These are phyloP conservation scores for Vickermania spadyakhi DNA, from an alignment of 208 protist genomes.

Conservation along the genomic window DNA sequence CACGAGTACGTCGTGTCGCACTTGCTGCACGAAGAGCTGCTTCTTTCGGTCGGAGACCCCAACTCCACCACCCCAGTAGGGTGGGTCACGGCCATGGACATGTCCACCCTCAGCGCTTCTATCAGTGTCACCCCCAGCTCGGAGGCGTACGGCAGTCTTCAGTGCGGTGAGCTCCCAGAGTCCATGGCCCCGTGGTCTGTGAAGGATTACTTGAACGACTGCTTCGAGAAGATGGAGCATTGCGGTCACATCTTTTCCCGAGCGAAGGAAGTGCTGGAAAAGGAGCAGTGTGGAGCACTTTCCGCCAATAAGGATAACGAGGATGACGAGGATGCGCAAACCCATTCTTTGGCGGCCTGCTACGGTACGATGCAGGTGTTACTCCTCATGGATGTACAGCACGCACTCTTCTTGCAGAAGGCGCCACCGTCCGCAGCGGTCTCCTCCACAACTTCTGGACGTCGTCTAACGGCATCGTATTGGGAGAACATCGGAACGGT, in stretches of 20 bases:
- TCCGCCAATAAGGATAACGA: neutral
- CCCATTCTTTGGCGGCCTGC: constrained; percentile 2
- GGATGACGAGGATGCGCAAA: neutral
- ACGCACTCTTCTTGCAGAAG: neutral
- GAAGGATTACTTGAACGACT: neutral
- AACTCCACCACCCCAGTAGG: too few species aligned
- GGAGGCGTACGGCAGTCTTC: neutral
- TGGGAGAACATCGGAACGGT: neutral
- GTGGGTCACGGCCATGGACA: too few species aligned
- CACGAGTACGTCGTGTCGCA: constrained; percentile 8
- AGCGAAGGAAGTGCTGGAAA: neutral
- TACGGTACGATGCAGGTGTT: constrained; percentile 22
- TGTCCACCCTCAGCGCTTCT: too few species aligned
- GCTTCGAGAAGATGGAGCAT: neutral
- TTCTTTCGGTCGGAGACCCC: too few species aligned
- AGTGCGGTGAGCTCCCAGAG: neutral
- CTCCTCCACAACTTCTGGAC: neutral
- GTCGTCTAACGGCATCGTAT: neutral
- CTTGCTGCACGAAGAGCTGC: constrained; percentile 4
- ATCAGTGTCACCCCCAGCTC: neutral
- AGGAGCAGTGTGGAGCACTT: neutral
- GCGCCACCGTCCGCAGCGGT: neutral
- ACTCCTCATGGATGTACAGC: constrained; percentile 36
- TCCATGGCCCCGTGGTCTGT: neutral
- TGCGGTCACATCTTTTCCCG: neutral